Evolutionary conservation across 2,329 filamentous ascomycete species (phyloP), one percentile per base, ranked within the genome.

Genomic region (Colletotrichum sojae): DNA sequence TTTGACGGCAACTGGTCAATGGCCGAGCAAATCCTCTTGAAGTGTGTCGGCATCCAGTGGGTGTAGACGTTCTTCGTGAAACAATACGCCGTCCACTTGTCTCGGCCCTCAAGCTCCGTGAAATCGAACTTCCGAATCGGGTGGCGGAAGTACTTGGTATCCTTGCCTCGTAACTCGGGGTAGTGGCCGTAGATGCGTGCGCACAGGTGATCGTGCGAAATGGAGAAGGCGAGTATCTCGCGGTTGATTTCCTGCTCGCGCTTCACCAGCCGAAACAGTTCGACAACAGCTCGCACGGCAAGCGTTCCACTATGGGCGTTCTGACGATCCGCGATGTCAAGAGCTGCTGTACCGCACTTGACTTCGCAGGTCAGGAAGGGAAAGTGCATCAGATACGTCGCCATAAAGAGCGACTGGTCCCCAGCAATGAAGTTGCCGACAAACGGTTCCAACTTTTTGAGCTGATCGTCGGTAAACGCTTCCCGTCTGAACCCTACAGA

Each of bases 291-390:
- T 59, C 80, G 77, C 51, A 79, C 77, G 0, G 82, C 82, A 18
- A 83, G 64, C 8, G 53, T 56, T 5, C 53, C 36, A n/a, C 53
- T 56, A 25, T 56, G 39, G 54, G 77, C 78, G 73, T 83, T 82
- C 73, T 83, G 77, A 58, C 78, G 75, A 67, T 82, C 79, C 3
- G 80, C 79, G 15, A 80, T 63, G 57, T 81, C 75, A 6, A 83
- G 80, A 1, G 73, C 76, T 31, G 71, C 75, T 31, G 75, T 73
- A 53, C 82, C 78, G 69, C 80, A 84, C 73, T 86, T 85, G 1
- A 85, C 83, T 73, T 87, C 82, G 73, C 80, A 84, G 0, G 81
- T 81, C 0, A 87, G 75, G 70, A 86, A 87, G 3, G 83, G 83
- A 70, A 88, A 85, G 75, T 82, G 83, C 77, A 86, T 85, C 5